These are phyloP conservation scores for Aspergillus hiratsukae DNA, from an alignment of 2,329 filamentous ascomycete genomes.

Conservation along the genomic window DNA sequence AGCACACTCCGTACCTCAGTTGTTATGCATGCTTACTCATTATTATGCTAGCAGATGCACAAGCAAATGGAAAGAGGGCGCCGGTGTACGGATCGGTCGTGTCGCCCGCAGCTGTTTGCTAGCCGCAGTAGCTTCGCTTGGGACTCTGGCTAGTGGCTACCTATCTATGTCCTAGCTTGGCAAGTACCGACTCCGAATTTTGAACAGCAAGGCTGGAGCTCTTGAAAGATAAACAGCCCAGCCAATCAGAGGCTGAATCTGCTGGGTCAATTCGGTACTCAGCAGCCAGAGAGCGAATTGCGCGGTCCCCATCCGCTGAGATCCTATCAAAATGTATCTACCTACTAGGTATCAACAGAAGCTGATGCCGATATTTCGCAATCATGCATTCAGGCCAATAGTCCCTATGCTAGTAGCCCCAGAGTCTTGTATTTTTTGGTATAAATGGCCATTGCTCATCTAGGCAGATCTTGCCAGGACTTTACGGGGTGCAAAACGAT, in stretches of 20 bases:
- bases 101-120: not conserved
- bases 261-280: not conserved
- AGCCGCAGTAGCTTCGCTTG: too few relatives aligned
- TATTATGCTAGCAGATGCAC: not conserved
- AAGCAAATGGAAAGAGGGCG: not conserved
- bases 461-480: not conserved
- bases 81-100: not conserved
- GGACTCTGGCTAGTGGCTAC: not conserved
- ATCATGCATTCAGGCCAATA: not conserved
- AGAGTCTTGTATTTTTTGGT: not conserved
- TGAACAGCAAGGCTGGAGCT: too few relatives aligned
- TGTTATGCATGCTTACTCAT: not conserved
- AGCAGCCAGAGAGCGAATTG: not conserved
- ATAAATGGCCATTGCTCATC: not conserved
- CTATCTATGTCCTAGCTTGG: not conserved
- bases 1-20: too few relatives aligned
- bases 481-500: not conserved
- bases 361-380: not conserved
- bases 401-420: not conserved
- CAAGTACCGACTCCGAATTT: not conserved
- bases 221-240: not conserved
- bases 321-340: too few relatives aligned
- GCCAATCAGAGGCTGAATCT: not conserved
- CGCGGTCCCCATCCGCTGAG: too few relatives aligned
- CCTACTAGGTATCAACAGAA: not conserved